Percentiles rank a stretch among this genome's conserved stretches.
Conservation (phyloP, 345 rosid species). For the Raphanus sativus region DNA sequence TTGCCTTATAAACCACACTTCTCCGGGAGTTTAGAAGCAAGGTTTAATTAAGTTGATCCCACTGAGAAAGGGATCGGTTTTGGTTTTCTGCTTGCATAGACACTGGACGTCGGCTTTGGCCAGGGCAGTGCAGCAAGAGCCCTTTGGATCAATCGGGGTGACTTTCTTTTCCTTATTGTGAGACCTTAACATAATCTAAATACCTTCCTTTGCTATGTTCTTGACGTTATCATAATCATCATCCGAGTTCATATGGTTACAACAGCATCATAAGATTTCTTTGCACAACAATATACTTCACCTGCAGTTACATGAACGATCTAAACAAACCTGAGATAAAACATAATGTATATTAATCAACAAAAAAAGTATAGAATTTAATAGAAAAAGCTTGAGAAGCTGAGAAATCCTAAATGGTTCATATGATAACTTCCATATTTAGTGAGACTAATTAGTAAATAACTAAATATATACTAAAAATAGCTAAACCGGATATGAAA, state of each 20-base stretch:
- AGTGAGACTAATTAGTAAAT: background rate
- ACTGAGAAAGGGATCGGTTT: constrained; percentile 25
- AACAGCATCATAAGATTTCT: background rate
- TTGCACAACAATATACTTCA: background rate
- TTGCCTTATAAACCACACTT: constrained; percentile 38
- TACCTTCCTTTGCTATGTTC: background rate
- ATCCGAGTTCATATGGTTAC: background rate
- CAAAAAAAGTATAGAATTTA: background rate
- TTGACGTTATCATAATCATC: background rate
- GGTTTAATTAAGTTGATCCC: constrained; percentile 41
- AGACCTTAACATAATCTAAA: background rate
- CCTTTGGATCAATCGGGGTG: background rate
- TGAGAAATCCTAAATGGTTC: background rate
- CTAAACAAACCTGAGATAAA: background rate
- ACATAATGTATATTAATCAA: background rate
- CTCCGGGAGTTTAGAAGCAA: constrained; percentile 48
- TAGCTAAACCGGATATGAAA: background rate
- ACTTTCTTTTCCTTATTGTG: background rate
- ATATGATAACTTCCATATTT: background rate
- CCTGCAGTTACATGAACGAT: background rate
- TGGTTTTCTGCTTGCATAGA: constrained; percentile 47
- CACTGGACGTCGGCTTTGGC: constrained; percentile 47
- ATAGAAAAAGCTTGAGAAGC: background rate
- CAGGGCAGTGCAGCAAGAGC: constrained; percentile 45
- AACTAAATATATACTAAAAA: background rate